These are phyloP conservation scores for Macrolepiota fuliginosa DNA, from an alignment of 768 basidiomycete species.

Conservation along the genomic window DNA sequence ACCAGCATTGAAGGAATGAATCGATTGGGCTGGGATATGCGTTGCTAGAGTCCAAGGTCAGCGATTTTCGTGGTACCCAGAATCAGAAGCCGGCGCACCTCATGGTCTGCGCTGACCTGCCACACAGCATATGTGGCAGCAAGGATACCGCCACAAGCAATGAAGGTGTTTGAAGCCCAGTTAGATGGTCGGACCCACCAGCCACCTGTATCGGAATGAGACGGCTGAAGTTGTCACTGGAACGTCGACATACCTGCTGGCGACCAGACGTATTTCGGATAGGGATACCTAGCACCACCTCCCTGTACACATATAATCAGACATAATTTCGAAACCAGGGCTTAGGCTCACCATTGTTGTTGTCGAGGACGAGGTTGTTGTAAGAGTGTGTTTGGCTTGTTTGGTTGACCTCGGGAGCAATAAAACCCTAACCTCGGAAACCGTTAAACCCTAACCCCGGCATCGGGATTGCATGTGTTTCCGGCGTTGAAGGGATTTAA, in stretches of 20 bases:
- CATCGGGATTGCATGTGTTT: neutral
- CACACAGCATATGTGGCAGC: conserved; percentile 64
- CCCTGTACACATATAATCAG: conserved; percentile 43
- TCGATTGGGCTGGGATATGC: conserved; percentile 56
- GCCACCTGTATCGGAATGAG: conserved; percentile 59
- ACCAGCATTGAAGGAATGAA: conserved; percentile 82
- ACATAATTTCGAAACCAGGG: neutral
- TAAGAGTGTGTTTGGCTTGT: neutral
- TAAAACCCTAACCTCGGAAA: conserved; percentile 4
- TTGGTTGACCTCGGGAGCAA: neutral
- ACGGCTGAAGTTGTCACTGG: conserved; percentile 1
- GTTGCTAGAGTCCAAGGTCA: conserved; percentile 36
- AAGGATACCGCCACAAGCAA: conserved; percentile 67
- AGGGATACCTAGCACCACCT: conserved; percentile 86
- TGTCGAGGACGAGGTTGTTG: neutral
- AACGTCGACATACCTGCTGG: conserved; percentile 62
- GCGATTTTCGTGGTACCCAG: neutral
- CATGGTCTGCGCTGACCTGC: conserved; percentile 72
- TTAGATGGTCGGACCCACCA: conserved; percentile 94
- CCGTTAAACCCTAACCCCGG: neutral
- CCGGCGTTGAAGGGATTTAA: neutral
- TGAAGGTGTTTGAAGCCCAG: conserved; percentile 84
- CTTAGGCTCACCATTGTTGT: conserved; percentile 17
- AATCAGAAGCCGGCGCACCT: conserved; percentile 48
- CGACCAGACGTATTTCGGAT: conserved; percentile 93